Percentiles rank a stretch among this genome's conserved stretches.
Evolutionary conservation across 139 green algal genomes (phyloP).

Genomic region (Chlamydomonas sphaeroides): DNA sequence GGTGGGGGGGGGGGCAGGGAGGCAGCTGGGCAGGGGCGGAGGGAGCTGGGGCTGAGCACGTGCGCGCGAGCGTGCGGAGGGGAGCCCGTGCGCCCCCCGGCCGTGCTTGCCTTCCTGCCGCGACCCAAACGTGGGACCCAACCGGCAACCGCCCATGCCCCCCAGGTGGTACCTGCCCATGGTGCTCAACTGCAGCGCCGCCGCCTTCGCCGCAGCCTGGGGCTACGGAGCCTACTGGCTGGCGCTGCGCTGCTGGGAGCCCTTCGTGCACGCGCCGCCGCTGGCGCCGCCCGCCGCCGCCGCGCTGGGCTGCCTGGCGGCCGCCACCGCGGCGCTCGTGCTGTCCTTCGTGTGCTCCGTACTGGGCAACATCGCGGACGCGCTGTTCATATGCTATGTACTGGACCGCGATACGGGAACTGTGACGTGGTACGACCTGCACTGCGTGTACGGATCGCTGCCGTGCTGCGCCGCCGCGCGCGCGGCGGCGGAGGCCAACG

Average conservation of each 20-base stretch:
- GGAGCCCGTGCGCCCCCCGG: no score
- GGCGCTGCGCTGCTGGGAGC: constrained; percentile 6
- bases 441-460: background rate
- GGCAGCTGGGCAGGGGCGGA: no score
- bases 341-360: constrained; percentile 12
- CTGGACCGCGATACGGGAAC: constrained; percentile 5
- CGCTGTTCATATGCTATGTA: constrained; percentile 27
- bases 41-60: no score
- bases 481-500: background rate
- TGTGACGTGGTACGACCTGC: constrained; percentile 17
- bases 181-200: constrained; percentile 15
- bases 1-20: background rate
- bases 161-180: constrained; percentile 40
- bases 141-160: background rate
- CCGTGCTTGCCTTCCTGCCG: no score
- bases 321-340: constrained; percentile 12
- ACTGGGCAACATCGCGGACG: constrained; percentile 18
- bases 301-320: constrained; percentile 12
- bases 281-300: constrained; percentile 1
- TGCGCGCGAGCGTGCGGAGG: no score
- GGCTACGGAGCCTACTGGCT: constrained; percentile 26
- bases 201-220: constrained; percentile 32
- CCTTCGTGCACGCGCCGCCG: background rate
- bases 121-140: no score
- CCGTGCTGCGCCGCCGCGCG: constrained; percentile 9